These are phyloP conservation scores for Fusarium coicis DNA, from an alignment of 2,329 filamentous ascomycete species.

Conservation along the genomic window DNA sequence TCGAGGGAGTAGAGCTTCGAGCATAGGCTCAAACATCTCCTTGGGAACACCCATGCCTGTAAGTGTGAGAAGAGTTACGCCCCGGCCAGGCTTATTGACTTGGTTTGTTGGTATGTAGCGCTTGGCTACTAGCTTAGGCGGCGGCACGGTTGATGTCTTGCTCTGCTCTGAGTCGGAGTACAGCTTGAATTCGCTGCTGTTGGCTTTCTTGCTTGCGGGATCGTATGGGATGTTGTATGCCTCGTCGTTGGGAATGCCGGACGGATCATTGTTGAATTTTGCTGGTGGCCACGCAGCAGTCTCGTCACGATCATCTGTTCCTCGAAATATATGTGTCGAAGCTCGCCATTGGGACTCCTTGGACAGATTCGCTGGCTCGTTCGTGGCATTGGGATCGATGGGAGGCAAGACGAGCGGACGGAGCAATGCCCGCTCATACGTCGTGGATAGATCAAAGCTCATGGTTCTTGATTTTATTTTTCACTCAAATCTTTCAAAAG, in stretches of 20 bases:
- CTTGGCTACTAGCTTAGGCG: neutral
- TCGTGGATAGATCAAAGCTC: neutral
- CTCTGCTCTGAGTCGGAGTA: accelerated
- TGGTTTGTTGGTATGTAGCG: neutral
- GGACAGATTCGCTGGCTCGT: neutral
- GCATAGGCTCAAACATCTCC: neutral
- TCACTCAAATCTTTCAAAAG: too few species aligned
- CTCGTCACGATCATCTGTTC: neutral
- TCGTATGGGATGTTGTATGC: neutral
- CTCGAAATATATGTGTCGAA: neutral
- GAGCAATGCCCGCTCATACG: neutral
- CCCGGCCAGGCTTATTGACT: neutral
- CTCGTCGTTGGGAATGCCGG: neutral
- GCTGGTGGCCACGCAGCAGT: neutral
- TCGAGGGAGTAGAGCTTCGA: neutral
- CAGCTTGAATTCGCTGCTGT: accelerated
- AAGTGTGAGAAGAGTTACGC: neutral
- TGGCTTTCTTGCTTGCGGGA: neutral
- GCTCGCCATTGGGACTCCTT: neutral
- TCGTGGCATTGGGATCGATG: neutral
- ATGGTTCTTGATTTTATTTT: neutral
- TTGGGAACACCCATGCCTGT: neutral
- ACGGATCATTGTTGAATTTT: neutral
- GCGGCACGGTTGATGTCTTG: accelerated
- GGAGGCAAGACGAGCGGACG: neutral